Evolutionary conservation across 768 basidiomycete genomes (phyloP).

Genomic region (Hypholoma sublateritium): DNA sequence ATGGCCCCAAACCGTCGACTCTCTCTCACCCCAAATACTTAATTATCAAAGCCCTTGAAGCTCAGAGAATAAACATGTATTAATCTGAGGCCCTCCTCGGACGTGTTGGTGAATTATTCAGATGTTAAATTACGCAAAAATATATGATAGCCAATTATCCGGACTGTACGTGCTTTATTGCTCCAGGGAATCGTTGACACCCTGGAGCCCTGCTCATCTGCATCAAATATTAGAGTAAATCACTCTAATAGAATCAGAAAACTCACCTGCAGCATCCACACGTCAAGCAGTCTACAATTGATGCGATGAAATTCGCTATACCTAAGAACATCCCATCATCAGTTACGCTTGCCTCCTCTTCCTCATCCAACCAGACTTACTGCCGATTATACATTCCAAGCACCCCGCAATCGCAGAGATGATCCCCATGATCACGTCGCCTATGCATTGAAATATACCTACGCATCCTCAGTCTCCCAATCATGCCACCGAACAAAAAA

Average conservation of each 20-base stretch:
- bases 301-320: conserved; percentile 39
- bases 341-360: neutral
- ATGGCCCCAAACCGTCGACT: too few species aligned
- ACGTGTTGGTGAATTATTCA: too few species aligned
- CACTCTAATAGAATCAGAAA: neutral
- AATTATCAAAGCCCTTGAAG: too few species aligned
- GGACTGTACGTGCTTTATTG: too few species aligned
- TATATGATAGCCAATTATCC: too few species aligned
- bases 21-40: too few species aligned
- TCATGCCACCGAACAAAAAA: neutral
- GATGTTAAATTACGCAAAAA: too few species aligned
- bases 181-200: conserved; percentile 15
- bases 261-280: conserved; percentile 44
- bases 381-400: conserved; percentile 45
- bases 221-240: neutral
- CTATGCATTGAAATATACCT: conserved; percentile 44
- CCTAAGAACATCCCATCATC: conserved; percentile 21
- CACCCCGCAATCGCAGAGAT: conserved; percentile 39
- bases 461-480: neutral
- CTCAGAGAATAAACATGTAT: too few species aligned
- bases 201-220: conserved; percentile 22
- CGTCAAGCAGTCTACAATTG: conserved; percentile 43
- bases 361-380: conserved; percentile 34
- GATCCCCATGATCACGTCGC: conserved; percentile 38
- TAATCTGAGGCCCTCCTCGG: too few species aligned